Evolutionary conservation across 371 early-diverging fungal species (phyloP).

Genomic region (Lichtheimia ramosa): DNA sequence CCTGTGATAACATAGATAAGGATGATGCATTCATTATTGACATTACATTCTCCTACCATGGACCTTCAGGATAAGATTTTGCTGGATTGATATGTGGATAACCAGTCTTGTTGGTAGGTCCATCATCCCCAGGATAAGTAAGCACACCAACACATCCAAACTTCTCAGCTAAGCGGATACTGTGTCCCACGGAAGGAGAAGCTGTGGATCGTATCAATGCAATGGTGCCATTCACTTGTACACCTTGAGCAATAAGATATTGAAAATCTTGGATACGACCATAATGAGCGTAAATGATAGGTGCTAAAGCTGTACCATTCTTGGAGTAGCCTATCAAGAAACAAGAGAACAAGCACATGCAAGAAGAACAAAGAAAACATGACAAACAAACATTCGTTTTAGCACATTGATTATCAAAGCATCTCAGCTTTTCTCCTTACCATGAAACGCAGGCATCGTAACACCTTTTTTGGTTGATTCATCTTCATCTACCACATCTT

Average conservation of each 20-base stretch:
- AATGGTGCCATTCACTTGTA: slow-evolving; percentile 51
- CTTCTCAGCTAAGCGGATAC: slow-evolving; percentile 58
- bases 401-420: not conserved
- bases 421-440: slow-evolving; percentile 7
- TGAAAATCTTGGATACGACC: slow-evolving; percentile 61
- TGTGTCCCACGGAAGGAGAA: slow-evolving; percentile 50
- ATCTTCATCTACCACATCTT: slow-evolving; percentile 61
- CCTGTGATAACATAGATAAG: slow-evolving; percentile 25
- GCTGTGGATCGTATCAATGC: slow-evolving; percentile 63
- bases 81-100: slow-evolving; percentile 34
- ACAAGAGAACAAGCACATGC: too few relatives aligned
- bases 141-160: slow-evolving; percentile 60
- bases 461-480: slow-evolving; percentile 43
- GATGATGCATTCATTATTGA: not conserved
- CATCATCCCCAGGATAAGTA: slow-evolving; percentile 28
- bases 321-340: slow-evolving; percentile 45
- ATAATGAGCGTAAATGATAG: slow-evolving; percentile 68
- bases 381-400: not conserved
- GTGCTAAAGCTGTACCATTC: slow-evolving; percentile 59
- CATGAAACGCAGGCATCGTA: slow-evolving; percentile 63
- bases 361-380: not conserved
- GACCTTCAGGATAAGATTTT: slow-evolving; percentile 63
- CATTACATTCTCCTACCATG: slow-evolving; percentile 25
- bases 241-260: slow-evolving; percentile 38
- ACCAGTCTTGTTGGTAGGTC: slow-evolving; percentile 14